phyloP scores from a whole-genome alignment of 805 yeast genomes.

The Wickerhamomyces kurtzmanii region DNA sequence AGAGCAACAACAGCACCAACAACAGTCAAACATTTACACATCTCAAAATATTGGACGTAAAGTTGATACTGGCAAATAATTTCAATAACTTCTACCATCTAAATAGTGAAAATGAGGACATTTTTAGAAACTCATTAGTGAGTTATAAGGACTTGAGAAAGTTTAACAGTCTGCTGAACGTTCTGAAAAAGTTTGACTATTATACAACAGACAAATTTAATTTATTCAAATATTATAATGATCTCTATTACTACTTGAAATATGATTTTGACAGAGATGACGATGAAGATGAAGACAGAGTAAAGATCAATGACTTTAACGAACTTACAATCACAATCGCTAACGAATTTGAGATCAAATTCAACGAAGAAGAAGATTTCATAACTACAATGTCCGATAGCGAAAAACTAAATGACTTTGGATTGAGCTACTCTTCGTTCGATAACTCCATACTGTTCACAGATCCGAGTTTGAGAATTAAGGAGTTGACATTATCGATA shows the following conservation, averaged over 20 bases:
- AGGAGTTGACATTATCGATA: no score
- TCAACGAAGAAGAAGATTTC: no score
- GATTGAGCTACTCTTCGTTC: no score
- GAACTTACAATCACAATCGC: no score
- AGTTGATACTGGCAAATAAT: constrained; percentile 16
- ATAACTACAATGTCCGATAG: no score
- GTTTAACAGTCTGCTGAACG: constrained; percentile 11
- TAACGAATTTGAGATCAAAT: no score
- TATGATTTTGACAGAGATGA: background rate
- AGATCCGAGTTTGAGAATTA: no score
- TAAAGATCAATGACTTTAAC: no score
- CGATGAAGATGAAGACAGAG: no score
- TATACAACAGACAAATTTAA: constrained; percentile 11
- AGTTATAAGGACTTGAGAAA: constrained; percentile 7
- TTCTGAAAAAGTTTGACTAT: constrained; percentile 13
- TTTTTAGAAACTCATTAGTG: constrained; percentile 8
- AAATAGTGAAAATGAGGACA: constrained; percentile 6
- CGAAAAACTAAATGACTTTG: no score
- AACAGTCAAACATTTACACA: constrained; percentile 6
- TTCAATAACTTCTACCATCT: constrained; percentile 11
- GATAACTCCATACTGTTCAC: no score
- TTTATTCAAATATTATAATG: constrained; percentile 10
- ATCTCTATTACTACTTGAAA: constrained; percentile 3
- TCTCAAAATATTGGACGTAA: constrained; percentile 8
- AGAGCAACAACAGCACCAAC: background rate